A percentile compares a stretch with the other conserved stretches of the same genome.
phyloP scores from a whole-genome alignment of 2,329 filamentous ascomycete species.

The Paraphoma chrysanthemicola region DNA sequence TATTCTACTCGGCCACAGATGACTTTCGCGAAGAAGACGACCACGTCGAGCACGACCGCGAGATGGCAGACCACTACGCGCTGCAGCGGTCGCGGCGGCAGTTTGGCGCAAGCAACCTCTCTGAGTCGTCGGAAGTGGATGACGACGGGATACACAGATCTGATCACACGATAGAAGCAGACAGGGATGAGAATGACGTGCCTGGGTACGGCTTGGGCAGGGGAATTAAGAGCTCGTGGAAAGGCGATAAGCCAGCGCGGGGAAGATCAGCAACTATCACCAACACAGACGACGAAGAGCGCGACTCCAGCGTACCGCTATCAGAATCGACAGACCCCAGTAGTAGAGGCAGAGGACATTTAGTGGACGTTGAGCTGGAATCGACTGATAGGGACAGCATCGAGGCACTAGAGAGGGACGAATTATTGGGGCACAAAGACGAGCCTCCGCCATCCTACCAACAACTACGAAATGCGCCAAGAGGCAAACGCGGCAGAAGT shows the following conservation, averaged over 20 bases:
- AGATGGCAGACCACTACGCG: conserved; percentile 93
- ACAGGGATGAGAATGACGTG: conserved; percentile 49
- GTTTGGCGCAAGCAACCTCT: conserved; percentile 82
- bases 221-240: conserved; percentile 66
- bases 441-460: conserved; percentile 65
- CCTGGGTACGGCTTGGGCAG: conserved; percentile 52
- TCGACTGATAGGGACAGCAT: conserved; percentile 60
- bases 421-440: conserved; percentile 50
- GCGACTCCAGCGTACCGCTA: conserved; percentile 50
- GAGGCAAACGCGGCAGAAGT: conserved; percentile 48
- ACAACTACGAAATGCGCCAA: conserved; percentile 59
- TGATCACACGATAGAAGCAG: conserved; percentile 60
- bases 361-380: conserved; percentile 89
- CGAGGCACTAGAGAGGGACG: conserved; percentile 47
- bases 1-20: conserved; percentile 93
- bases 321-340: conserved; percentile 53
- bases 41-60: conserved; percentile 85
- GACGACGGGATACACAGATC: conserved; percentile 62
- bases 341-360: conserved; percentile 66
- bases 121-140: conserved; percentile 85
- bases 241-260: conserved; percentile 54
- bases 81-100: conserved; percentile 88
- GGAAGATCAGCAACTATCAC: conserved; percentile 47
- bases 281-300: conserved; percentile 43
- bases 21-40: conserved; percentile 94